These are phyloP conservation scores for Lasiodiplodia gonubiensis DNA, from an alignment of 2,329 filamentous ascomycete species.

Conservation along the genomic window DNA sequence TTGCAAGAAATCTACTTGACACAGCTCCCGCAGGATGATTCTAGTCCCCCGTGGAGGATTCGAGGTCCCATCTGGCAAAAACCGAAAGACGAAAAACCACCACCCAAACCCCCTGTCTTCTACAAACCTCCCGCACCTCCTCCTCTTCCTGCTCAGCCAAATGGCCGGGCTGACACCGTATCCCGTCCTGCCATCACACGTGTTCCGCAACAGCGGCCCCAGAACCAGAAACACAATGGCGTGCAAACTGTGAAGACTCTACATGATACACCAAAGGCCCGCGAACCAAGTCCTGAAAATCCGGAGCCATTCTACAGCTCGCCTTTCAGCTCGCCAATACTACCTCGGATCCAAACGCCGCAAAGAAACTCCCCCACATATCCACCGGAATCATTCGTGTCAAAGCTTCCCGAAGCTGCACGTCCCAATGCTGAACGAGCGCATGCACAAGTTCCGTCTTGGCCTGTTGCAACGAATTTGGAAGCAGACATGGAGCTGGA, in stretches of 20 bases:
- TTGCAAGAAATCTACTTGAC: slow-evolving; percentile 51
- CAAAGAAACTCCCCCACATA: neutral
- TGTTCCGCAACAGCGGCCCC: neutral
- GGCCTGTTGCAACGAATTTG: neutral
- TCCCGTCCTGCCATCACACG: neutral
- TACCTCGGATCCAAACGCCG: neutral
- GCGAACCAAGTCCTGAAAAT: neutral
- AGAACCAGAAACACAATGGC: neutral
- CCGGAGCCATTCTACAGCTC: slow-evolving; percentile 16
- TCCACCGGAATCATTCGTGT: neutral
- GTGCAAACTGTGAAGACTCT: neutral
- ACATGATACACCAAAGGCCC: neutral
- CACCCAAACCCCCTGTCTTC: slow-evolving; percentile 31
- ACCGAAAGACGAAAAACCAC: slow-evolving; percentile 33
- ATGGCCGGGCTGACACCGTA: neutral
- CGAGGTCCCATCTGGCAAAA: slow-evolving; percentile 57
- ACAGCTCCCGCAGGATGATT: slow-evolving; percentile 49
- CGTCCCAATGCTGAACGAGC: neutral
- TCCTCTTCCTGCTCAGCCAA: slow-evolving; percentile 1
- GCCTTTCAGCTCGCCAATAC: slow-evolving; percentile 1
- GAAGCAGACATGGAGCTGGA: neutral
- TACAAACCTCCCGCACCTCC: slow-evolving; percentile 28
- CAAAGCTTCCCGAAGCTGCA: neutral
- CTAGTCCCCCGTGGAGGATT: slow-evolving; percentile 44
- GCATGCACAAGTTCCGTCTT: neutral